Base-by-base conservation (phyloP, 2,329 filamentous ascomycete species). In the Claviceps citrina region DNA sequence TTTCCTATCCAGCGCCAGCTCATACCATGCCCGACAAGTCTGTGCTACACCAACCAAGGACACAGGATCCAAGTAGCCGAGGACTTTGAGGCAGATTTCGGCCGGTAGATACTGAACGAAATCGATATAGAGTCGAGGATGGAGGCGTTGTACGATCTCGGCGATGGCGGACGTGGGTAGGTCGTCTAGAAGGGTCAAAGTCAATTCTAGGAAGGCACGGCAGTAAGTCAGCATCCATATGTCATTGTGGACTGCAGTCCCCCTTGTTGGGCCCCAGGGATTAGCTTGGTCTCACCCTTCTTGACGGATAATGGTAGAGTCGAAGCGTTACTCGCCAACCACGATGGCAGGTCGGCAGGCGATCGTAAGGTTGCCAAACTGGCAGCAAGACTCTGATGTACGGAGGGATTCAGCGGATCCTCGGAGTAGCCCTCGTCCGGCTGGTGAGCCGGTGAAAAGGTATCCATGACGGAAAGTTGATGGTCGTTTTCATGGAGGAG, bases 371-470 rank as follows among this genome's bases (percentile, higher is more conserved):
- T 54, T 12, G 58, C 51, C 35, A 65, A 52, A 6, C 53, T 43
- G 19, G 45, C 48, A 46, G 61, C 45, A 45, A 62, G 41, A 46
- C 54, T 51, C 50, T 50, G 49, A 49, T 53, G 49, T 5, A 53
- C 49, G 40, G 59, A 55, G 9, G 66, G 60, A 47, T 67, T 70
- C 39, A 76, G 59, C 43, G 72, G 72, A 49, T 87, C 83, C 56
- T 91, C 84, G 5, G 84, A 87, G 58, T 91, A 93, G 52, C 85
- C 85, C 63, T 93, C 85, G 63, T 93, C 84, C 43, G 85, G 71
- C 57, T 78, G 67, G 43, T 70, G 66, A 13, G 57, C 66, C 48
- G 72, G 67, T 25, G 72, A 59, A 44, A 67, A 65, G 34, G 62
- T 52, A 50, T 68, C 64, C 63, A 69, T 67, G 35, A 41, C 32